phyloP scores from a whole-genome alignment of 2,329 filamentous ascomycete species.

The Rhynchosporium secalis region DNA sequence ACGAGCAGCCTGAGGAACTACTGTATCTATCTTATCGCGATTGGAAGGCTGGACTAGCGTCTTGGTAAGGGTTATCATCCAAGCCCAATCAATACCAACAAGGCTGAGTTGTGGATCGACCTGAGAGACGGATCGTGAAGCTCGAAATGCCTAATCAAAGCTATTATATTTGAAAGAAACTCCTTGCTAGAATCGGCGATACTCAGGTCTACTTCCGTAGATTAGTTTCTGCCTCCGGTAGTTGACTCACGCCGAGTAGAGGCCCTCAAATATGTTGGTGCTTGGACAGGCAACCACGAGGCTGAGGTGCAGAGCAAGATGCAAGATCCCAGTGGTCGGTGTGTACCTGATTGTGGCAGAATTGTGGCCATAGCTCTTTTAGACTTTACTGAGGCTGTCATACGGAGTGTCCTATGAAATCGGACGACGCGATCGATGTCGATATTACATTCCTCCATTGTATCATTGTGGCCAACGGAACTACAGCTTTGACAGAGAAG shows the following conservation, averaged over 20 bases:
- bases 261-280: not conserved
- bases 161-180: not conserved
- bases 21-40: slow-evolving; percentile 11
- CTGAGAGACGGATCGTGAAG: not conserved
- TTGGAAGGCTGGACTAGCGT: slow-evolving; percentile 20
- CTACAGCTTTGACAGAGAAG: too few relatives aligned
- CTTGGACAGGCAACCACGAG: slow-evolving; percentile 7
- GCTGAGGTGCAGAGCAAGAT: not conserved
- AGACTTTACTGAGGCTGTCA: not conserved
- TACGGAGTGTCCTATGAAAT: not conserved
- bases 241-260: slow-evolving; percentile 23
- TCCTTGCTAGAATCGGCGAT: not conserved
- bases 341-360: not conserved
- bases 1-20: not conserved
- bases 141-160: slow-evolving; percentile 19
- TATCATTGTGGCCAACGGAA: too few relatives aligned
- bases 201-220: not conserved
- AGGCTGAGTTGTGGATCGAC: slow-evolving; percentile 13
- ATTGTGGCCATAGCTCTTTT: slow-evolving; percentile 5
- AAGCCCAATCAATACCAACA: slow-evolving; percentile 7
- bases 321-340: too few relatives aligned
- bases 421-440: too few relatives aligned
- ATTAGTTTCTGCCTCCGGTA: slow-evolving; percentile 8
- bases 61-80: not conserved
- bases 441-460: too few relatives aligned